A percentile compares a stretch with the other conserved stretches of the same genome.
phyloP scores from a whole-genome alignment of 257 asterid species.

The Datura wrightii region DNA sequence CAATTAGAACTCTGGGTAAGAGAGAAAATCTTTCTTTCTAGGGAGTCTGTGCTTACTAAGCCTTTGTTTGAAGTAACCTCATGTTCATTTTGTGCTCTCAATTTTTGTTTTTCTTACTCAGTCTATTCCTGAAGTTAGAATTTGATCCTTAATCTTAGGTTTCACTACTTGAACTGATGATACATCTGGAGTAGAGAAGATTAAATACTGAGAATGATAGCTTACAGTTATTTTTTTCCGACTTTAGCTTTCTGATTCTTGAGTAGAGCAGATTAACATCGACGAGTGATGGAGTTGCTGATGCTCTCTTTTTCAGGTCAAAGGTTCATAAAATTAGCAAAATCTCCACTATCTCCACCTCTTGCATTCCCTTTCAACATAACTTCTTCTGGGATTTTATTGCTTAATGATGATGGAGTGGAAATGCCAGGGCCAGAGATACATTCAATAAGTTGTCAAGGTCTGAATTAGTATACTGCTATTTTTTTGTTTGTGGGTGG shows the following conservation, averaged over 20 bases:
- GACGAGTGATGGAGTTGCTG: slow-evolving; percentile 15
- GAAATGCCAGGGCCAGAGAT: slow-evolving; percentile 75
- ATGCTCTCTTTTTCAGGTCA: slow-evolving; percentile 57
- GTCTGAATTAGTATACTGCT: slow-evolving; percentile 39
- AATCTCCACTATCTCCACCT: slow-evolving; percentile 79
- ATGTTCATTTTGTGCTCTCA: slow-evolving; percentile 1
- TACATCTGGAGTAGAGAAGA: too few relatives aligned
- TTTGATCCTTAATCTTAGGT: background rate
- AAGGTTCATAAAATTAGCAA: slow-evolving; percentile 80
- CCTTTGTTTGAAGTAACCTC: background rate
- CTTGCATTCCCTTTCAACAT: slow-evolving; percentile 65
- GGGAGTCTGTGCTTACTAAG: background rate
- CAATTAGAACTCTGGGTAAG: background rate
- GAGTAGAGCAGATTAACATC: slow-evolving; percentile 20
- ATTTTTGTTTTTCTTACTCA: background rate
- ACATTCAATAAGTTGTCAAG: slow-evolving; percentile 64
- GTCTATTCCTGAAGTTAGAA: background rate
- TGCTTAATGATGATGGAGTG: slow-evolving; percentile 67
- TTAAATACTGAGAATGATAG: background rate
- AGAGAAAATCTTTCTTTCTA: background rate
- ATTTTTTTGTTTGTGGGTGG: background rate
- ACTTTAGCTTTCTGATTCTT: background rate
- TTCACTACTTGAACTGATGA: background rate
- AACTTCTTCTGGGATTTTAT: slow-evolving; percentile 66
- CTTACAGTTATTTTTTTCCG: background rate